phyloP scores from a whole-genome alignment of 164 flowering plant species.

The Dillenia turbinata region DNA sequence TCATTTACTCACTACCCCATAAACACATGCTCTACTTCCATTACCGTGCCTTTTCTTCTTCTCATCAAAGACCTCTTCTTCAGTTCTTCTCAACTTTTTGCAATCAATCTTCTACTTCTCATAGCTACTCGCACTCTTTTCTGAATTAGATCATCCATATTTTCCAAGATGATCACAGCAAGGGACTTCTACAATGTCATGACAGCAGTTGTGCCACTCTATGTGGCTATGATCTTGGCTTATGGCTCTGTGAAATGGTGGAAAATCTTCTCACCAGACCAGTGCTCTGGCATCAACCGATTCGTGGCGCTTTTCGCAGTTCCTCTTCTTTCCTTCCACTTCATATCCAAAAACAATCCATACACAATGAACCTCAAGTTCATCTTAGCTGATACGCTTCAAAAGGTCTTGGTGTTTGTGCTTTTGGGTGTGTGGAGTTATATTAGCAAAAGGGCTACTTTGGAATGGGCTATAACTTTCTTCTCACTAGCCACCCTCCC shows the following conservation, averaged over 20 bases:
- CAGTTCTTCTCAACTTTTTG: neutral
- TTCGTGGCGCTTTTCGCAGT: slow-evolving; percentile 94
- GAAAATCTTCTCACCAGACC: slow-evolving; percentile 88
- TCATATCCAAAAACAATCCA: slow-evolving; percentile 75
- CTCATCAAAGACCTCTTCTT: slow-evolving; percentile 2
- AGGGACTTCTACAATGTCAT: slow-evolving; percentile 89
- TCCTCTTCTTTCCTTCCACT: slow-evolving; percentile 91
- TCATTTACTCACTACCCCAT: slow-evolving; percentile 4
- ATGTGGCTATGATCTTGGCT: slow-evolving; percentile 92
- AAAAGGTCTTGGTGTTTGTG: slow-evolving; percentile 61
- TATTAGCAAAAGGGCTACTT: slow-evolving; percentile 46
- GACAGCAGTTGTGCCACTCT: slow-evolving; percentile 94
- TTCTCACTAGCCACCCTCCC: slow-evolving; percentile 87
- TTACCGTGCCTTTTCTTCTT: slow-evolving; percentile 10
- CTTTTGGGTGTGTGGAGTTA: slow-evolving; percentile 49
- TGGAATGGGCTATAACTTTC: slow-evolving; percentile 84
- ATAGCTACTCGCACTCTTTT: slow-evolving; percentile 1
- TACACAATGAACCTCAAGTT: slow-evolving; percentile 76
- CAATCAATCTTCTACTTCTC: neutral
- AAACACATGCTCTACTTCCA: slow-evolving; percentile 36
- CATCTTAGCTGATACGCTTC: slow-evolving; percentile 91
- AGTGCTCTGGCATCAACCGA: slow-evolving; percentile 93
- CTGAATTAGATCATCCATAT: slow-evolving; percentile 19
- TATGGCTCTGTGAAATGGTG: slow-evolving; percentile 98
- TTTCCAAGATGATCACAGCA: slow-evolving; percentile 64